Base-by-base conservation (phyloP, 2,329 filamentous ascomycete species). In the Aspergillus amoenus region DNA sequence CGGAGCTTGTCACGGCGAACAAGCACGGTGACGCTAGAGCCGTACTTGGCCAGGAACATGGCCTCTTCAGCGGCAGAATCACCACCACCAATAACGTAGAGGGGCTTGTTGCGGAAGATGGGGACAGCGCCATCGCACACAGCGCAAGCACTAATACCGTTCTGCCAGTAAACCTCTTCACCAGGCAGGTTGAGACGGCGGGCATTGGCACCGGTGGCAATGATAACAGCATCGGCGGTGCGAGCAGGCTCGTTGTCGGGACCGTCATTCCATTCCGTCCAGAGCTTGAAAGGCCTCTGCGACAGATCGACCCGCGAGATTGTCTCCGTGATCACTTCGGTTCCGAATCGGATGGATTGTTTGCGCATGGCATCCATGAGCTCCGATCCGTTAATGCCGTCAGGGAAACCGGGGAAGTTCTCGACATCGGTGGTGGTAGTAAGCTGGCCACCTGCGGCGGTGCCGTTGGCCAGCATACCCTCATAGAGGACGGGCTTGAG, bases 401-500 rank as follows among this genome's bases (percentile, higher is more conserved):
- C 85, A 70, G 90, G 89, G 80, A 97, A 99, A 47, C 94, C 94
- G 24, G 94, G 94, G 78, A 89, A 99, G 84, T 99, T 99, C 82
- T 99, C 94, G 59, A 99, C 87, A 66, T 99, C 95, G 70, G 96
- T 97, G 55, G 94, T 99, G 24, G 95, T 99, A 55, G 95, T 99
- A 66, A 99, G 84, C 82, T 99, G 94, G 57, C 94, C 94, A 66
- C 94, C 94, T 44, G 94, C 91, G 6, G 94, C 94, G 69, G 95
- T 96, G 70, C 93, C 94, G 72, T 97, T 94, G 68, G 94, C 94
- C 75, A 99, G 87, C 84, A 99, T 96, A 67, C 94, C 94, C 80
- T 99, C 94, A 75, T 97, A 99, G 66, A 99, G 83, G 62, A 97
- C 90, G 62, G 94, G 94, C 78, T 95, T 90, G 73, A 99, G 80